Base-by-base conservation (phyloP, 2,329 filamentous ascomycete genomes). In the Nemania sp. region DNA sequence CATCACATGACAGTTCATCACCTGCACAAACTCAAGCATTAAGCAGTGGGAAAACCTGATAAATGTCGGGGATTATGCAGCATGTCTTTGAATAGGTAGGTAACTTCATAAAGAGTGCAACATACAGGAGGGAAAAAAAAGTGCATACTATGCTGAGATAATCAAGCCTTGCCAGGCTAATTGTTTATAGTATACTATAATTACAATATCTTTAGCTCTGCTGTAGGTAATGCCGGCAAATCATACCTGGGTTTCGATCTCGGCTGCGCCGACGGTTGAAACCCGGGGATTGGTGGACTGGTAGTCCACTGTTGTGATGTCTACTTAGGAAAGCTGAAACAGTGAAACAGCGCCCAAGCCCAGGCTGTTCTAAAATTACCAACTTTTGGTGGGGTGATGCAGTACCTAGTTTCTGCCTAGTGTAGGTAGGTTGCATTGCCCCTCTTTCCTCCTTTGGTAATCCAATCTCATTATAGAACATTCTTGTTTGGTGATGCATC, bases 311-410 rank as follows among this genome's bases (percentile, higher is more conserved):
- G 11, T 13, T 47, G 54, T 62, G 58, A 26, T 52, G 29, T 6
- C 27, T 11, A 7, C 24, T 52, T 15, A 6, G 13, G 27, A 27
- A 64, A 56, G 43, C 66, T 68, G 62, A 68, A 66, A 68, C 66
- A 65, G 24, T 65, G 61, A 27, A 59, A 59, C 60, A 38, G 22
- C 38, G 53, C 53, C 45, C 26, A 38, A 38, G 35, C 32, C 32
- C 38, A 54, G 56, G 55, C 7, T 66, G 66, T 68, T 65, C 62
- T 65, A 65, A 64, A 68, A 54, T 62, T 68, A 65, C 38, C 49
- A 8, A 65, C 38, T 58, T n/a, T 54, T 11, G 47, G 61, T 60
- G 61, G 65, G 60, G 55, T 43, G 27, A 51, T 38, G 13, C 41
- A 18, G 26, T 41, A 49, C n/a, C n/a, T n/a, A 10, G 27, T 61